A percentile compares a stretch with the other conserved stretches of the same genome.
Evolutionary conservation across 305 asterid genomes (phyloP).

Genomic region (Fraxinus sp.): DNA sequence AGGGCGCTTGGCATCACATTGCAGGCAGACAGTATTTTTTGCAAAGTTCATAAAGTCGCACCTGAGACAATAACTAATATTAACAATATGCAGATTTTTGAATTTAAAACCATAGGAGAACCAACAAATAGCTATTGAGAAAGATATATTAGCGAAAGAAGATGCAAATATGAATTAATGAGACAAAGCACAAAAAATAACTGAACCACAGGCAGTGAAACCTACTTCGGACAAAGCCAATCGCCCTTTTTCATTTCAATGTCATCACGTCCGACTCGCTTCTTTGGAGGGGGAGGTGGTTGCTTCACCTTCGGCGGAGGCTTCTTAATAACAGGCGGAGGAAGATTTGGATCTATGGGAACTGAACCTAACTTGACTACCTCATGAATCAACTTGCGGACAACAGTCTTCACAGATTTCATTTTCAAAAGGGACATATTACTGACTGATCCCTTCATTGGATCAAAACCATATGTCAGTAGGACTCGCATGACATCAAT

Average conservation of each 20-base stretch:
- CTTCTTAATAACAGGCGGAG: conserved; percentile 75
- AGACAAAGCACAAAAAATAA: conserved; percentile 15
- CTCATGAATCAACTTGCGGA: conserved; percentile 76
- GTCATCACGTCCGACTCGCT: conserved; percentile 77
- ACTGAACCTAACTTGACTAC: conserved; percentile 92
- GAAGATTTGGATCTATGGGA: conserved; percentile 90
- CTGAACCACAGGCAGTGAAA: conserved; percentile 22
- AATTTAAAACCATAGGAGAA: neutral
- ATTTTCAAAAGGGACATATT: conserved; percentile 63
- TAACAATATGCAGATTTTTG: conserved; percentile 16
- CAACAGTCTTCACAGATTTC: conserved; percentile 71
- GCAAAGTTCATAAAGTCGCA: conserved; percentile 97
- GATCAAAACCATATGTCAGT: conserved; percentile 79
- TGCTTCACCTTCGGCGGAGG: conserved; percentile 94
- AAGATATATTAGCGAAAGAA: conserved; percentile 12
- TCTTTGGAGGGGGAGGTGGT: conserved; percentile 90
- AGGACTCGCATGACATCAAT: conserved; percentile 85
- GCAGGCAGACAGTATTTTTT: conserved; percentile 82
- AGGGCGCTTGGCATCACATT: conserved; percentile 96
- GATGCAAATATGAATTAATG: conserved; percentile 2
- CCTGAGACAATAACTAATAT: conserved; percentile 45
- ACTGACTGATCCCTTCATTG: conserved; percentile 58
- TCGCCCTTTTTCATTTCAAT: conserved; percentile 97
- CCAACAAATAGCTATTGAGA: neutral
- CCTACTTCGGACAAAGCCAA: conserved; percentile 94